phyloP scores from a whole-genome alignment of 2,329 filamentous ascomycete genomes.

The Aspergillus neoniger region DNA sequence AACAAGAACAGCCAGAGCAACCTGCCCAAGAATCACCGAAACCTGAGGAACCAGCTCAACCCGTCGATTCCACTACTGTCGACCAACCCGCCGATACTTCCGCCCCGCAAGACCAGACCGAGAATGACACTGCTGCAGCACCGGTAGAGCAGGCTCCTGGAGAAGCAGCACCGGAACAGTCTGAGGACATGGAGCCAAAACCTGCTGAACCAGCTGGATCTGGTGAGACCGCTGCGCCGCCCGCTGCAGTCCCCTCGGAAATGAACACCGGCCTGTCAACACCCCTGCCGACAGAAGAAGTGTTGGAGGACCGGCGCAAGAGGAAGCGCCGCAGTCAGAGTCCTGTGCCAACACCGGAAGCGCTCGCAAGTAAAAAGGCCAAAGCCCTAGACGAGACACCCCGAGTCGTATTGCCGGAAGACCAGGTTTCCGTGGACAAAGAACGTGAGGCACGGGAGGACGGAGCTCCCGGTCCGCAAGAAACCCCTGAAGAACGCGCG shows the following conservation, averaged over 20 bases:
- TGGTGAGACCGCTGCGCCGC: conserved; percentile 18
- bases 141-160: conserved; percentile 29
- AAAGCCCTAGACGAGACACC: conserved; percentile 50
- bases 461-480: conserved; percentile 24
- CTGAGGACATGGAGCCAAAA: conserved; percentile 18
- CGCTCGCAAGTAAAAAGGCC: conserved; percentile 58
- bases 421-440: conserved; percentile 20
- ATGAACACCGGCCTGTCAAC: conserved; percentile 30
- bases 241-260: conserved; percentile 28
- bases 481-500: conserved; percentile 11
- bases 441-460: conserved; percentile 15
- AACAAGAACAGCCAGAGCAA: conserved; percentile 7
- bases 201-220: conserved; percentile 22
- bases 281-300: conserved; percentile 36
- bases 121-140: conserved; percentile 20
- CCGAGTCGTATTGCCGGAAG: conserved; percentile 34
- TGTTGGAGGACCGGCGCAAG: conserved; percentile 60
- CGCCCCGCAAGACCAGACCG: conserved; percentile 3
- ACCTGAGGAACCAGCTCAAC: neutral
- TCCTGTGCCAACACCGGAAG: conserved; percentile 58
- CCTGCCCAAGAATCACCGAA: conserved; percentile 7
- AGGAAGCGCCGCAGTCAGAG: conserved; percentile 68
- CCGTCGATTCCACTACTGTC: neutral
- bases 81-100: neutral
- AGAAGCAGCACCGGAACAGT: conserved; percentile 12